Evolutionary conservation across 2,329 filamentous ascomycete species (phyloP).

Genomic region (Cercospora sp.): DNA sequence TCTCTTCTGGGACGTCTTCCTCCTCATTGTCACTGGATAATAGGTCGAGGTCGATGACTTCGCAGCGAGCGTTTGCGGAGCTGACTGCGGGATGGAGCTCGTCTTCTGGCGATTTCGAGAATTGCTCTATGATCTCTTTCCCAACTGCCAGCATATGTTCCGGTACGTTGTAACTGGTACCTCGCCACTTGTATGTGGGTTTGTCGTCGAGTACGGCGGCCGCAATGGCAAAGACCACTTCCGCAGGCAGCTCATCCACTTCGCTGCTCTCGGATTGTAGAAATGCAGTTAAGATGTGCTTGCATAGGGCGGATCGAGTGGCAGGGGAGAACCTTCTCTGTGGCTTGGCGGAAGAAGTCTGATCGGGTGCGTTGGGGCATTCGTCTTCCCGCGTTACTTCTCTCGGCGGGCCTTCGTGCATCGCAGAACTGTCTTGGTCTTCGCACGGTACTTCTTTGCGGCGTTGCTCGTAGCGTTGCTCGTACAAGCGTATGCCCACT

Average conservation of each 20-base stretch:
- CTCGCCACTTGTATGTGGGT: not conserved
- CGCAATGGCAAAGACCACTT: not conserved
- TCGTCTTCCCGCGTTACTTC: not conserved
- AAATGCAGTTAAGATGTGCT: not conserved
- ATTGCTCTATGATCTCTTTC: not conserved
- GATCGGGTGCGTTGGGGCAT: not conserved
- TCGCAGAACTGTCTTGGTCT: not conserved
- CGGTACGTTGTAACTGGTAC: not conserved
- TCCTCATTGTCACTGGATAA: not conserved
- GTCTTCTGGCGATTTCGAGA: not conserved
- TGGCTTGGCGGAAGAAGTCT: not conserved
- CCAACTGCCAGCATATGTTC: not conserved
- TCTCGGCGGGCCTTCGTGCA: not conserved
- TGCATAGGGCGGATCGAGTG: not conserved
- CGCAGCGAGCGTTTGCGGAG: not conserved
- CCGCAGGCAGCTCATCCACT: not conserved
- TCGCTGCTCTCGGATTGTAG: not conserved
- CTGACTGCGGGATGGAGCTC: not conserved
- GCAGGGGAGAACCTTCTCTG: not conserved
- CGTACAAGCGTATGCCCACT: not conserved
- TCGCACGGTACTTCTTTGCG: not conserved
- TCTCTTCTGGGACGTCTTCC: not conserved
- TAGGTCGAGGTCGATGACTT: not conserved
- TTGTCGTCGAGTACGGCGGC: not conserved
- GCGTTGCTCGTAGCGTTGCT: not conserved